phyloP scores from a whole-genome alignment of 305 asterid genomes.

The Solanum hybrid region DNA sequence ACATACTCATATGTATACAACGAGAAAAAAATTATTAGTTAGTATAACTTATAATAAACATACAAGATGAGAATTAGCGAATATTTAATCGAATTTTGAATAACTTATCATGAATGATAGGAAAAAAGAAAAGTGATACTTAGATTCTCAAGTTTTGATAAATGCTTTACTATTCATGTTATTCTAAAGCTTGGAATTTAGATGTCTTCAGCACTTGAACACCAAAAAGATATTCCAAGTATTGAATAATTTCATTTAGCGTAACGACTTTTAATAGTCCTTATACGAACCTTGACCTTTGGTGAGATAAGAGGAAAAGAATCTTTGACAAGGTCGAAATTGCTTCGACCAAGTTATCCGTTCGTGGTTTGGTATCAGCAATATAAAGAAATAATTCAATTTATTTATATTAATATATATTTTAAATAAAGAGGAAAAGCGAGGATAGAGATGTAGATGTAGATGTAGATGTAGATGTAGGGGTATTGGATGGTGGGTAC shows the following conservation, averaged over 20 bases:
- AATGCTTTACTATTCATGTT: background rate
- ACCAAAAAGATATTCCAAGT: background rate
- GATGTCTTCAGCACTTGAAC: background rate
- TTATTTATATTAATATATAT: background rate
- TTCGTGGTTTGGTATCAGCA: background rate
- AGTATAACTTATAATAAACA: no score
- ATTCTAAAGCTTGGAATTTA: background rate
- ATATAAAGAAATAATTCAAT: background rate
- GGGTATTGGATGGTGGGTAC: no score
- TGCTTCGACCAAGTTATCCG: background rate
- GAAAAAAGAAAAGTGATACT: background rate
- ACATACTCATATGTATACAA: background rate
- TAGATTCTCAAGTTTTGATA: background rate
- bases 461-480: no score
- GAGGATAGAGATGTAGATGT: no score
- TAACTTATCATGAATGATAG: background rate
- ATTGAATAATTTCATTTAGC: background rate
- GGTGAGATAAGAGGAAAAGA: background rate
- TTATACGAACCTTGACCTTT: background rate
- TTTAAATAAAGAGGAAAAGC: no score
- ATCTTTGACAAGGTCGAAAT: background rate
- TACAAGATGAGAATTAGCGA: background rate
- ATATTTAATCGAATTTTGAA: background rate
- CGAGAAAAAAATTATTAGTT: background rate
- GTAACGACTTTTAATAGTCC: background rate